Evolutionary conservation across 345 rosid species (phyloP).

Genomic region (Salix dunnii): DNA sequence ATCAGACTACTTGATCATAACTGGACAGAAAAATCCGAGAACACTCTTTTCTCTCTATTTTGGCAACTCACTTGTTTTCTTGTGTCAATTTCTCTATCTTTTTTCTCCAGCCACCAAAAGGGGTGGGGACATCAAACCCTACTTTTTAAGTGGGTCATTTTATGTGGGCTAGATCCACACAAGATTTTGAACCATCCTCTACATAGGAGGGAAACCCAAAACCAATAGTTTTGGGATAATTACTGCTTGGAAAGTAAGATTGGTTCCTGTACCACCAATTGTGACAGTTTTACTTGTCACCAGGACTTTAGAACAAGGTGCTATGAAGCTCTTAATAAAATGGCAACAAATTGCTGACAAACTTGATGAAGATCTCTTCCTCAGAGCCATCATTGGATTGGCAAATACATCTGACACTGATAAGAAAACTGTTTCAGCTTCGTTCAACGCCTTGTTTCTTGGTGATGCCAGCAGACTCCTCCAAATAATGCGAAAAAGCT

Average conservation of each 20-base stretch:
- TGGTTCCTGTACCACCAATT: conserved; percentile 63
- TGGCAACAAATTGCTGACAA: conserved; percentile 17
- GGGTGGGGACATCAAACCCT: no score
- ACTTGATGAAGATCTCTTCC: conserved; percentile 51
- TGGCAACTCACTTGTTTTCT: no score
- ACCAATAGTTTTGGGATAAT: conserved; percentile 76
- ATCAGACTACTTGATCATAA: no score
- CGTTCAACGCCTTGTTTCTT: conserved; percentile 14
- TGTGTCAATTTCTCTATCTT: no score
- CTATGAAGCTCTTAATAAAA: conserved; percentile 37
- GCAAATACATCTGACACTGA: not conserved
- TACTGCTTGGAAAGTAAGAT: conserved; percentile 54
- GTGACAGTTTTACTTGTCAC: conserved; percentile 56
- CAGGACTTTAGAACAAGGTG: conserved; percentile 44
- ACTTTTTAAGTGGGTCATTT: no score
- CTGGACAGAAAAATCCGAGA: no score
- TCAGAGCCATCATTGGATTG: conserved; percentile 36
- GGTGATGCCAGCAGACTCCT: conserved; percentile 19
- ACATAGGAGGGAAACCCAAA: no score
- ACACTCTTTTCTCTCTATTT: no score
- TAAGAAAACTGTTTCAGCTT: conserved; percentile 6
- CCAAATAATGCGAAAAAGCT: conserved; percentile 11
- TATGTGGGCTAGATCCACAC: no score
- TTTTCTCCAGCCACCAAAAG: no score
- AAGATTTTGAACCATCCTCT: no score